Conservation (phyloP, 169 alveolate genomes). For the Cryptosporidium muris region DNA sequence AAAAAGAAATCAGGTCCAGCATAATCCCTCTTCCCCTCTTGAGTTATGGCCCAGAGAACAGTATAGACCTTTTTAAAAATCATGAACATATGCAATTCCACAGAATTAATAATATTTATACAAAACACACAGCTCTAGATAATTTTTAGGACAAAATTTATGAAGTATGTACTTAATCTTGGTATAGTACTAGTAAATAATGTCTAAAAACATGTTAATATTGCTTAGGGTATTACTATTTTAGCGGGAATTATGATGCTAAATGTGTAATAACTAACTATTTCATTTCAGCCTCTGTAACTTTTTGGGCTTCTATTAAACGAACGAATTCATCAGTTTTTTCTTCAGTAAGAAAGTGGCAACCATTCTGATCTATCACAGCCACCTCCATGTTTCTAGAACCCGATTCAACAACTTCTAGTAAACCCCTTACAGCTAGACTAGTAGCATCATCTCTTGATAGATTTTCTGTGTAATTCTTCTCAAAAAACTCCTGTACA, state of each 20-base stretch:
- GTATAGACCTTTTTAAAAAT: not conserved
- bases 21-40: too few relatives aligned
- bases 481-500: constrained; percentile 94
- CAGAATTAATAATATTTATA: not conserved
- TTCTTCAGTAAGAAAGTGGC: constrained; percentile 23
- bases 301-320: constrained; percentile 17
- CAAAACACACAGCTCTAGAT: too few relatives aligned
- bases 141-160: too few relatives aligned
- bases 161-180: too few relatives aligned
- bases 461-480: constrained; percentile 89
- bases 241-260: not conserved
- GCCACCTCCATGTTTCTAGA: constrained; percentile 63
- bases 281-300: constrained; percentile 37
- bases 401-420: constrained; percentile 84
- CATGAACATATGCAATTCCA: constrained; percentile 2
- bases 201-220: not conserved
- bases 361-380: constrained; percentile 46
- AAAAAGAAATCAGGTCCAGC: too few relatives aligned
- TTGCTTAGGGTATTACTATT: not conserved
- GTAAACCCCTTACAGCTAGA: constrained; percentile 92
- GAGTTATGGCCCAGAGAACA: too few relatives aligned
- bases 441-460: constrained; percentile 87
- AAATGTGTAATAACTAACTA: not conserved
- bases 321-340: constrained; percentile 36
- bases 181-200: not conserved